These are phyloP conservation scores for Debaryomyces tyrocola DNA, from an alignment of 805 yeast genomes.

Conservation along the genomic window DNA sequence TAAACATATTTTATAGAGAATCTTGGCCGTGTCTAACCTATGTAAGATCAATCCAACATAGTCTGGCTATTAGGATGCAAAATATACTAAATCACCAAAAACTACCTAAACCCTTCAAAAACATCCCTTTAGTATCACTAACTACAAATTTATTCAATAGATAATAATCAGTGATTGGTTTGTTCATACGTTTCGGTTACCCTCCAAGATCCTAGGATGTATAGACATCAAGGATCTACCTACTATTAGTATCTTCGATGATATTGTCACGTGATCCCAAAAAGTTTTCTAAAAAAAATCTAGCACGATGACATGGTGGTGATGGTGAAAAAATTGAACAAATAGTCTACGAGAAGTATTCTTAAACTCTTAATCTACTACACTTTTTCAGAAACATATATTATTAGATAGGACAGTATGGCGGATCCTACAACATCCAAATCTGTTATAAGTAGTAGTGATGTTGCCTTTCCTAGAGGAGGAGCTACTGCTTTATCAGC, in stretches of 20 bases:
- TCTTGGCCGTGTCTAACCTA: too few species aligned
- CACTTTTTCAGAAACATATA: neutral
- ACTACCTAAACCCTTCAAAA: too few species aligned
- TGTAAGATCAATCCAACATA: too few species aligned
- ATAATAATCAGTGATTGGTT: too few species aligned
- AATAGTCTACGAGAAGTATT: neutral
- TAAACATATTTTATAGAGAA: too few species aligned
- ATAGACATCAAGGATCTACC: too few species aligned
- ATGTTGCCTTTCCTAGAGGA: conserved; percentile 89
- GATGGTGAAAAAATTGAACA: neutral
- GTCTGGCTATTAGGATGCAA: too few species aligned
- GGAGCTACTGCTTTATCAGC: conserved; percentile 86
- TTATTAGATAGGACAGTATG: conserved; percentile 1
- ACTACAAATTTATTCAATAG: too few species aligned
- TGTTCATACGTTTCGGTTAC: too few species aligned
- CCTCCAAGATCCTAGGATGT: too few species aligned
- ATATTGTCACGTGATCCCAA: neutral
- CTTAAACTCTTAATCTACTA: neutral
- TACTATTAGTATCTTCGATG: neutral
- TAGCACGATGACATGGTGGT: neutral
- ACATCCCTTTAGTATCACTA: too few species aligned
- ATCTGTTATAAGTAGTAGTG: conserved; percentile 41
- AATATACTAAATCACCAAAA: too few species aligned
- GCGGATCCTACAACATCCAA: conserved; percentile 14
- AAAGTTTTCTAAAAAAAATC: neutral